Conservation (phyloP, 352 stramenopile genomes). For the Globisporangium acanthophoron region DNA sequence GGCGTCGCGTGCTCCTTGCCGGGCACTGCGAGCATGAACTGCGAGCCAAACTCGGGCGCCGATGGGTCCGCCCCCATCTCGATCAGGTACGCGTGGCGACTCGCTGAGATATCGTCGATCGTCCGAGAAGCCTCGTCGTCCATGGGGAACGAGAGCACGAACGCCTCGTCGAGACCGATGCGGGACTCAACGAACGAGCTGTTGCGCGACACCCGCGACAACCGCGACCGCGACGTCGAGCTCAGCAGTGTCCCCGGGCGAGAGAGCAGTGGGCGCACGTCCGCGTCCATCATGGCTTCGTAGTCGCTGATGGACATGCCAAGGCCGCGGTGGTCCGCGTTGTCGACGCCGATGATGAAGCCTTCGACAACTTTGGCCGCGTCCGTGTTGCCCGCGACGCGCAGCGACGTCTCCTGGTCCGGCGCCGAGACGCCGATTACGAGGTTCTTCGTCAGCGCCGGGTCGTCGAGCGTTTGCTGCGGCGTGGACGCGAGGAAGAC, state of each 20-base stretch:
- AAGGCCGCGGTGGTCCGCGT: constrained; percentile 24
- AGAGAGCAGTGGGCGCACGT: not conserved
- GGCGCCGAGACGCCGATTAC: constrained; percentile 71
- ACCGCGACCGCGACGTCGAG: constrained; percentile 13
- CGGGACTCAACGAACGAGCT: constrained; percentile 64
- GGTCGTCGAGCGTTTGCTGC: constrained; percentile 8
- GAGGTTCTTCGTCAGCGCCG: constrained; percentile 46
- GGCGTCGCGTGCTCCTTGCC: constrained; percentile 38
- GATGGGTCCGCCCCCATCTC: constrained; percentile 45
- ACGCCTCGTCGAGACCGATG: constrained; percentile 45
- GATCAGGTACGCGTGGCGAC: constrained; percentile 65
- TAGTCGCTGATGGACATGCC: constrained; percentile 38
- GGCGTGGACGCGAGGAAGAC: constrained; percentile 60
- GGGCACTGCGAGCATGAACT: constrained; percentile 76
- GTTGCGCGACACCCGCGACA: constrained; percentile 17
- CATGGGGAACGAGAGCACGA: constrained; percentile 77
- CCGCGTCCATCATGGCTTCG: constrained; percentile 25
- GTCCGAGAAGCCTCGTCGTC: constrained; percentile 25
- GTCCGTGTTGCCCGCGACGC: constrained; percentile 44
- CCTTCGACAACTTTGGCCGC: constrained; percentile 65
- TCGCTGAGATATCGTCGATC: constrained; percentile 10
- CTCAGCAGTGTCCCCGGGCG: constrained; percentile 36
- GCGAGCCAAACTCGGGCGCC: constrained; percentile 22
- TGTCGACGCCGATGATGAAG: constrained; percentile 77
- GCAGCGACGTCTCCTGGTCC: constrained; percentile 74